Conservation (phyloP, 164 flowering plant genomes). For the Magnolia changhungtana region DNA sequence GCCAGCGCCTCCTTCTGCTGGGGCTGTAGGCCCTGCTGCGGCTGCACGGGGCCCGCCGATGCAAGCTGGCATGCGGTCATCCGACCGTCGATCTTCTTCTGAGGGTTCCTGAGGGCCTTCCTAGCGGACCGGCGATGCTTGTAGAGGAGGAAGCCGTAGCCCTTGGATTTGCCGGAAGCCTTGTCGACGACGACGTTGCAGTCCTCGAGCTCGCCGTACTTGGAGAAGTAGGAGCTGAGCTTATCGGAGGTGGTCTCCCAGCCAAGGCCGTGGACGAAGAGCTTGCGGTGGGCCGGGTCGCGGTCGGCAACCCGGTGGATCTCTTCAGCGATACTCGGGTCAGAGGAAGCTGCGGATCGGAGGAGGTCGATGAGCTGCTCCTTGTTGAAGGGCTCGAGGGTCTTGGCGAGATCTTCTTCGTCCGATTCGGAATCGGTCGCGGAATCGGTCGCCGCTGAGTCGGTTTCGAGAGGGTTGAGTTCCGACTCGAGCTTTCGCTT, state of each 20-base stretch:
- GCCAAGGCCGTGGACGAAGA: conserved; percentile 50
- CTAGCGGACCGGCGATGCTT: conserved; percentile 32
- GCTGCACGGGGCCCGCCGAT: conserved; percentile 25
- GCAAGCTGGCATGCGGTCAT: conserved; percentile 47
- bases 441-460: not conserved
- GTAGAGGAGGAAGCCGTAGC: conserved; percentile 43
- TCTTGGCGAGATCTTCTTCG: conserved; percentile 23
- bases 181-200: conserved; percentile 39
- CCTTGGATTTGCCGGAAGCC: conserved; percentile 39
- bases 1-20: conserved; percentile 15
- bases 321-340: conserved; percentile 27
- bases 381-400: conserved; percentile 40
- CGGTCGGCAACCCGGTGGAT: conserved; percentile 44
- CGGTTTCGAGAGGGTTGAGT: not conserved
- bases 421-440: conserved; percentile 5
- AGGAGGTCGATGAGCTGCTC: conserved; percentile 54
- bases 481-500: conserved; percentile 23
- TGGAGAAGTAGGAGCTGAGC: conserved; percentile 27
- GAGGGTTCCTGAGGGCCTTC: conserved; percentile 39
- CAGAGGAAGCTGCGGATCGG: conserved; percentile 21
- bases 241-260: conserved; percentile 43
- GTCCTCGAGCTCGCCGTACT: conserved; percentile 42
- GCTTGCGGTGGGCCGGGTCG: conserved; percentile 43
- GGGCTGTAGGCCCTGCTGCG: not conserved
- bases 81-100: conserved; percentile 43